Conservation (phyloP, 2,329 filamentous ascomycete genomes). For the Trichoderma atroviride region DNA sequence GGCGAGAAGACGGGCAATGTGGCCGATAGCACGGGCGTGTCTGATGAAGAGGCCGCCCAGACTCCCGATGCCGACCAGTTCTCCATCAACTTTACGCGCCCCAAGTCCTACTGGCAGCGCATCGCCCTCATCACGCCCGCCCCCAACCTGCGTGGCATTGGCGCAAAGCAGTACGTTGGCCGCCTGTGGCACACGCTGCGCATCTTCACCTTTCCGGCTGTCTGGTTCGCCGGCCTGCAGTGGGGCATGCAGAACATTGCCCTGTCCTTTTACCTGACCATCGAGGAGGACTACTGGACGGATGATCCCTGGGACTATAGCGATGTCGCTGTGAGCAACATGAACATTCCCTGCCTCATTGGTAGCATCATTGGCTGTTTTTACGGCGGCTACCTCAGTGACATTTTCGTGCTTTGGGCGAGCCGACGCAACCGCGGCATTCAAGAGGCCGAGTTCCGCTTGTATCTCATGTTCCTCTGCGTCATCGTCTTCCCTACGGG, state of each 20-base stretch:
- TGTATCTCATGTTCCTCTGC: conserved; percentile 55
- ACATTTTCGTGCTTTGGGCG: conserved; percentile 59
- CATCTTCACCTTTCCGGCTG: conserved; percentile 60
- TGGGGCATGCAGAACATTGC: conserved; percentile 65
- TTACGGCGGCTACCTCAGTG: conserved; percentile 60
- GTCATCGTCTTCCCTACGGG: conserved; percentile 53
- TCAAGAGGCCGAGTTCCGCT: conserved; percentile 57
- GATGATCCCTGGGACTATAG: conserved; percentile 57
- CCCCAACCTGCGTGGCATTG: conserved; percentile 55
- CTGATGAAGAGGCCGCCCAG: conserved; percentile 28
- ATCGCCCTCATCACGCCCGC: conserved; percentile 60
- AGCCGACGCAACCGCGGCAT: conserved; percentile 55
- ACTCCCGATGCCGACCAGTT: conserved; percentile 30
- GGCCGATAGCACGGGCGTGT: conserved; percentile 20
- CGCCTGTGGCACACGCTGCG: conserved; percentile 58
- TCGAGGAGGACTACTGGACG: conserved; percentile 60
- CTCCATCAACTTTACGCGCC: conserved; percentile 35
- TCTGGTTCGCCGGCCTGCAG: conserved; percentile 59
- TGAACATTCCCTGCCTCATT: conserved; percentile 59
- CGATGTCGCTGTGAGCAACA: conserved; percentile 56
- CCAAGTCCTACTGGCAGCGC: conserved; percentile 57
- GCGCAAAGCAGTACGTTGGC: conserved; percentile 55
- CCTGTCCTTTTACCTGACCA: conserved; percentile 60
- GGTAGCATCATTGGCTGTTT: conserved; percentile 59
- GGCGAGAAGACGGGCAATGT: conserved; percentile 13